Conservation (phyloP, 768 basidiomycete species). For the Boletus vinaceobasis region DNA sequence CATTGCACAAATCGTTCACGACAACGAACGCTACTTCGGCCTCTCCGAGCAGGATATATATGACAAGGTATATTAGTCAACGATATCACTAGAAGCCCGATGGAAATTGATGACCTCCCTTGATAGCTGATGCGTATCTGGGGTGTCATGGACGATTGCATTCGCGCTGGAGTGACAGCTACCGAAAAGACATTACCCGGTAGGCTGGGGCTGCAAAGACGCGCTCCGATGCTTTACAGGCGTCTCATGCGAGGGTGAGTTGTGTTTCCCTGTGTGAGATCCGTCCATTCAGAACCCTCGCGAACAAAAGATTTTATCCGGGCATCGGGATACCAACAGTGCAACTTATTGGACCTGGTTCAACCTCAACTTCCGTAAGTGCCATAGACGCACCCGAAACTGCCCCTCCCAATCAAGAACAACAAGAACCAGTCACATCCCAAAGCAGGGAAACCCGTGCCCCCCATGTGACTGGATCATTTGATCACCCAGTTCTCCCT, state of each 20-base stretch:
- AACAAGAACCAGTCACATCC: constrained; percentile 1
- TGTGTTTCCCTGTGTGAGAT: background rate
- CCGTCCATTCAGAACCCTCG: constrained; percentile 20
- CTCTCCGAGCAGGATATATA: constrained; percentile 73
- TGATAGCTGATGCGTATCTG: constrained; percentile 70
- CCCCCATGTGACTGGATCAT: constrained; percentile 62
- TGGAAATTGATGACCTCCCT: background rate
- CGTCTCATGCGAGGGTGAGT: constrained; percentile 84
- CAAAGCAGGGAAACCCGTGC: constrained; percentile 19
- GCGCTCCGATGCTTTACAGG: constrained; percentile 86
- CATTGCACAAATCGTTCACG: constrained; percentile 90
- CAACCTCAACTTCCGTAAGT: constrained; percentile 12
- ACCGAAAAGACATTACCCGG: constrained; percentile 81
- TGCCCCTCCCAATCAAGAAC: background rate
- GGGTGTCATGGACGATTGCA: constrained; percentile 92
- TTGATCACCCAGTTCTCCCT: constrained; percentile 76
- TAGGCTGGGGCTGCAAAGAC: constrained; percentile 69
- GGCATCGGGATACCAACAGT: constrained; percentile 38
- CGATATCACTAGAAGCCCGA: background rate
- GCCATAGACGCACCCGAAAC: constrained; percentile 25
- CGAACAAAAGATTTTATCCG: constrained; percentile 46
- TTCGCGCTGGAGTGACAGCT: constrained; percentile 79
- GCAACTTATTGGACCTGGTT: constrained; percentile 35
- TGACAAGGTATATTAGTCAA: constrained; percentile 48
- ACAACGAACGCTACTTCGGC: constrained; percentile 85